Base-by-base conservation (phyloP, 176 grass and related monocot species). In the Avena eriantha region DNA sequence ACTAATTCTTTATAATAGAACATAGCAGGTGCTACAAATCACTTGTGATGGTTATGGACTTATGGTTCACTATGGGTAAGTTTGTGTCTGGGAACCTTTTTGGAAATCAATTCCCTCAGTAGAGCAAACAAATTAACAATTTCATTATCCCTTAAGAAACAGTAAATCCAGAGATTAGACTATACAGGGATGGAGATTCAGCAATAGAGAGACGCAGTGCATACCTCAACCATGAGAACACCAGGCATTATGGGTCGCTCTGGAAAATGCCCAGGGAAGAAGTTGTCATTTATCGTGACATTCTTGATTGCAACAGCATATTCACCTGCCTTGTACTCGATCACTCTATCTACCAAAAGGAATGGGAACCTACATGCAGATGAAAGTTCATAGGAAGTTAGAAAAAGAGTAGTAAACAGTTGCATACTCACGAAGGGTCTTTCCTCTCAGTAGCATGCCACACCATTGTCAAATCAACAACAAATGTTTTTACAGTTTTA, bases 221-320 rank as follows among this genome's bases (percentile, higher is more conserved):
- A 71, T 90, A 94, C 93, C 93, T 95, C 93, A 24, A 95, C 83
- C 93, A 92, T 92, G 91, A 95, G 93, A 85, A 95, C 93, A 47
- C 93, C 93, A 16, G 93, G 93, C 93, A 95, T 93, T 53, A 95
- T 95, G 12, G 93, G 93, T 16, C 91, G 84, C 39, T 95, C 93
- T 3, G 93, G 89, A 36, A 90, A 90, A 83, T 90, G 90, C 2
- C 84, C 89, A 46, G 89, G 89, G 66, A 98, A 98, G 65, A 98
- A 98, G 63, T 98, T 95, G 82, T 98, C 96, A 58, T 98, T 98
- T 80, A 98, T 98, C 0, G 96, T 95, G 60, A 98, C 90, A 77
- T 98, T 98, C 88, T 98, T 98, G 59, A 90, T 90, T 21, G 64
- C 84, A 33, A 90, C 89, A 9, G 89, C 89, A 49, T 90, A 90